Conservation (phyloP, 2,329 filamentous ascomycete genomes). For the Arachnomyces sp. region DNA sequence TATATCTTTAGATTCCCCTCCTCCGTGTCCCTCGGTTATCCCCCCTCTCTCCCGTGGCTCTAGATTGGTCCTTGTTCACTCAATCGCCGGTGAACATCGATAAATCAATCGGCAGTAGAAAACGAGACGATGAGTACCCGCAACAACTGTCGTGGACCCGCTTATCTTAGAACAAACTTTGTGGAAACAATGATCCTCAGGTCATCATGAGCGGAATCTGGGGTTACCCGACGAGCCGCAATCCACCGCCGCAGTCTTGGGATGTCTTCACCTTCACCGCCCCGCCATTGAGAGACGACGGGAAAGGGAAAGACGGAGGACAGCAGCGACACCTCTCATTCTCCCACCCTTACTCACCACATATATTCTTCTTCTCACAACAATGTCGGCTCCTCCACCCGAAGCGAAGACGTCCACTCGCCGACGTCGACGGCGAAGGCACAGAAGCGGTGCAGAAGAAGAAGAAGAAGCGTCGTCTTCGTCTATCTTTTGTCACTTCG, state of each 20-base stretch:
- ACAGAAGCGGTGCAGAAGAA: constrained; percentile 50
- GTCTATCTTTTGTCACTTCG: constrained; percentile 54
- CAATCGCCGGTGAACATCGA: too few species aligned
- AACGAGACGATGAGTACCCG: too few species aligned
- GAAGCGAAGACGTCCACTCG: constrained; percentile 43
- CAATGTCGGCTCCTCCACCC: constrained; percentile 4
- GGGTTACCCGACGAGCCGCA: too few species aligned
- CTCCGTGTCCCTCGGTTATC: too few species aligned
- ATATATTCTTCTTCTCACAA: background rate
- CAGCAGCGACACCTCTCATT: constrained; percentile 28
- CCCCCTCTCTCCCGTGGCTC: too few species aligned
- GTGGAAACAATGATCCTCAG: too few species aligned
- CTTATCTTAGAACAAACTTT: too few species aligned
- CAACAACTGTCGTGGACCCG: too few species aligned
- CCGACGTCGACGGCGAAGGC: constrained; percentile 52
- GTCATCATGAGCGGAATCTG: too few species aligned
- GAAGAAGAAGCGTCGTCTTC: constrained; percentile 56
- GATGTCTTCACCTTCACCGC: constrained; percentile 27
- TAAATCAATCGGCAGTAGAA: too few species aligned
- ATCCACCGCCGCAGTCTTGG: background rate
- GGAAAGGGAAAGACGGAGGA: background rate
- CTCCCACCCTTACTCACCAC: constrained; percentile 17
- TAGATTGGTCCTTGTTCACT: too few species aligned
- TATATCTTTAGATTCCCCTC: too few species aligned
- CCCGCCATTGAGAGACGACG: constrained; percentile 9